Base-by-base conservation (phyloP, 495 filamentous ascomycete genomes). In the Geoglossum glabrum region DNA sequence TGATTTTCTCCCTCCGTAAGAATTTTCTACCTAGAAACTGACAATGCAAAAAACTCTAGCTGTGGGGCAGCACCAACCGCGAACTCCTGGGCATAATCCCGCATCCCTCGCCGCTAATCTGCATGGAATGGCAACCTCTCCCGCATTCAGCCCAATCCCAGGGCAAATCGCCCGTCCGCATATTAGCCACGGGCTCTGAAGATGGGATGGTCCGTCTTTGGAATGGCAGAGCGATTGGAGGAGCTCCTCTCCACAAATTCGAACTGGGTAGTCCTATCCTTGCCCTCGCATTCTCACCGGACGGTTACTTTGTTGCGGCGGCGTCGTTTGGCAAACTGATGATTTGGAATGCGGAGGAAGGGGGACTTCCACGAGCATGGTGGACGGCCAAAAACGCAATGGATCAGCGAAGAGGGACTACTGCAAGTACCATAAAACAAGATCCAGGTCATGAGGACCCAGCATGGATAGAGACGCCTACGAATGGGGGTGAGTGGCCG, bases 331-430 rank as follows among this genome's bases (percentile, higher is more conserved):
- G 83, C 56, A 73, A 70, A 52, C 72, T 87, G 21, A 71, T 84
- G 45, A 81, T 88, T 17, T 88, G 84, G 84, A 85, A 84, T 61
- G 74, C 79, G 9, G 82, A 82, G 43, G 80, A 81, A 21, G 79
- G 77, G 9, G 73, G 74, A n/a, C 71, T 80, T 45, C 81, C 84
- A 9, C 74, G 80, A 49, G 83, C 84, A 25, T 76, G 68, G 46
- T 89, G 83, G 82, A 74, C 66, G 70, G 23, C 26, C 7, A 52
- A 52, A 30, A 15, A 15, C 19, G 23, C 25, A 30, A 31, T 26
- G 1, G 25, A 52, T n/a, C 49, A 31, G 17, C 28, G 49, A 21
- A 52, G 23, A 50, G 26, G 46, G 25, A 15, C 17, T 50, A 11
- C 17, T 50, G 3, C 46, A 7, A 31, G 30, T 11, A 7, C 17